Percentiles rank a stretch among this genome's conserved stretches.
Evolutionary conservation across 1,284 basidiomycete genomes (phyloP).

Genomic region (Pseudozyma tsukubaensis): DNA sequence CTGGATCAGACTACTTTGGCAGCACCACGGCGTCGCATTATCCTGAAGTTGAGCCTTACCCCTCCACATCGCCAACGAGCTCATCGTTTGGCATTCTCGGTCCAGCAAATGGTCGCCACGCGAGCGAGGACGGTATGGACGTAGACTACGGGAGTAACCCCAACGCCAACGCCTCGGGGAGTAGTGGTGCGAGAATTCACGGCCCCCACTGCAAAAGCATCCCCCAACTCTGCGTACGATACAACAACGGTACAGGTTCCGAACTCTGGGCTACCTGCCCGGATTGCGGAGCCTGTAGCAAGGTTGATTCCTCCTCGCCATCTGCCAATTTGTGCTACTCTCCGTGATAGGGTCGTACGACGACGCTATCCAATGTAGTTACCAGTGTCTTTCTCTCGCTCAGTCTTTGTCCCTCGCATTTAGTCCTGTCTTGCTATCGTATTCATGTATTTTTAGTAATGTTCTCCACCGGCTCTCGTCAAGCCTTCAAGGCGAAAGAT

Average conservation of each 20-base stretch:
- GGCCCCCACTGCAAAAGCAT: slow-evolving; percentile 60
- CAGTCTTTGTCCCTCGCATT: not conserved
- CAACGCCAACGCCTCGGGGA: not conserved
- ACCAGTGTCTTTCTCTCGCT: not conserved
- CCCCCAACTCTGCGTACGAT: slow-evolving; percentile 56
- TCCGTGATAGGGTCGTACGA: slow-evolving; percentile 27
- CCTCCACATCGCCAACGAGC: slow-evolving; percentile 20
- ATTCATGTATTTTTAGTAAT: slow-evolving; percentile 12
- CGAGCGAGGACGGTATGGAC: slow-evolving; percentile 35
- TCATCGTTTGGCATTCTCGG: slow-evolving; percentile 41
- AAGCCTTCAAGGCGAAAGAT: no score
- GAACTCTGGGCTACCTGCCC: slow-evolving; percentile 61
- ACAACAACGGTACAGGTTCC: slow-evolving; percentile 45
- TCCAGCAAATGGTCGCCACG: slow-evolving; percentile 21
- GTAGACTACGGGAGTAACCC: slow-evolving; percentile 27
- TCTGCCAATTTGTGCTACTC: slow-evolving; percentile 38
- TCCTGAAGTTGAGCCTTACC: slow-evolving; percentile 36
- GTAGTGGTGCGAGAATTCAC: slow-evolving; percentile 16
- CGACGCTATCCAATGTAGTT: slow-evolving; percentile 25
- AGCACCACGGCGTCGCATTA: slow-evolving; percentile 12
- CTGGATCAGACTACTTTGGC: slow-evolving; percentile 40
- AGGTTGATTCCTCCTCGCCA: slow-evolving; percentile 35
- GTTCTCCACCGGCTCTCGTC: no score
- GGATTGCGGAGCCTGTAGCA: slow-evolving; percentile 47
- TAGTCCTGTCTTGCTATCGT: not conserved